Conservation (phyloP, 139 green algal genomes). For the Asterochloris erici region DNA sequence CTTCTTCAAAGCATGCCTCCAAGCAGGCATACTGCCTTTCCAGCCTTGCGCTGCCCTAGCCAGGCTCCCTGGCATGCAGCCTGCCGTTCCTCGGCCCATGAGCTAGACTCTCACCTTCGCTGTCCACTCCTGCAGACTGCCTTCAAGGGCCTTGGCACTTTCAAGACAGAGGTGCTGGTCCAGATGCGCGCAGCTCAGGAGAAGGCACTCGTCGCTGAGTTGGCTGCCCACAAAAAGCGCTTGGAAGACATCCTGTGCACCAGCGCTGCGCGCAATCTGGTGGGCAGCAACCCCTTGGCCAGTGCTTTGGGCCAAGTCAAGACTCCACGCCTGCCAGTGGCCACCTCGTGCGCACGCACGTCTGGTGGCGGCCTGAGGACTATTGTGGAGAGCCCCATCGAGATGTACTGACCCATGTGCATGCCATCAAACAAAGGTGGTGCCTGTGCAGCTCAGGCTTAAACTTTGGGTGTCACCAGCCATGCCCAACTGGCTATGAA, state of each 20-base stretch:
- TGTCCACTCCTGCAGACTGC: constrained; percentile 38
- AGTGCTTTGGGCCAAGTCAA: constrained; percentile 8
- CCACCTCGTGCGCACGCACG: too few species aligned
- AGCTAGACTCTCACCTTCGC: too few species aligned
- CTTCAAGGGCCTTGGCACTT: constrained; percentile 61
- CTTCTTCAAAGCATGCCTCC: too few species aligned
- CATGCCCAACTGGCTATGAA: too few species aligned
- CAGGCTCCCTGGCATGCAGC: too few species aligned
- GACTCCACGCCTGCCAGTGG: not conserved
- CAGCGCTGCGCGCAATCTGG: constrained; percentile 1
- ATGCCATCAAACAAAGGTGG: too few species aligned
- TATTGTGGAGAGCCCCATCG: constrained; percentile 9
- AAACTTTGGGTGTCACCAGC: too few species aligned
- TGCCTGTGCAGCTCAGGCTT: too few species aligned
- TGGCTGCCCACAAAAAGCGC: constrained; percentile 4
- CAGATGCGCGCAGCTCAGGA: constrained; percentile 40
- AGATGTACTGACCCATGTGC: too few species aligned
- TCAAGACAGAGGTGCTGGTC: constrained; percentile 69
- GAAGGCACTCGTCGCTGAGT: constrained; percentile 18
- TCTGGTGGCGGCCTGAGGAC: constrained; percentile 1
- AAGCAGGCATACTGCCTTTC: too few species aligned
- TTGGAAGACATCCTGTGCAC: constrained; percentile 20
- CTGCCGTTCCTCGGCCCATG: too few species aligned
- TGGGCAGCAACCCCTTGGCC: constrained; percentile 9
- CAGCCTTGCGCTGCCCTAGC: too few species aligned